These are phyloP conservation scores for Aureobasidium sp. DNA, from an alignment of 2,329 filamentous ascomycete genomes.

Conservation along the genomic window DNA sequence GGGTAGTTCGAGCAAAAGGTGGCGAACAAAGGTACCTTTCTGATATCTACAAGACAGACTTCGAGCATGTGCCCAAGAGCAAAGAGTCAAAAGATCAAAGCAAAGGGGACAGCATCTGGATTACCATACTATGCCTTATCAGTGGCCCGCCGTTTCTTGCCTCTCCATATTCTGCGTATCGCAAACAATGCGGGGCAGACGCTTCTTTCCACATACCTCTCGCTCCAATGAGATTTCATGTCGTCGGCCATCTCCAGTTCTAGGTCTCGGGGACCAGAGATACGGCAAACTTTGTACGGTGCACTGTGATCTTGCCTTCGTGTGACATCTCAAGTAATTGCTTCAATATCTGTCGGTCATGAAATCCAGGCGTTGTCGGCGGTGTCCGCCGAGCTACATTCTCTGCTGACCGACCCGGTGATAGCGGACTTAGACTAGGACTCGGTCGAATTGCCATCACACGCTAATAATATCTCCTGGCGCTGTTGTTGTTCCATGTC, in stretches of 20 bases:
- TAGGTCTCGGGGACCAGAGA: background rate
- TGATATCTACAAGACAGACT: background rate
- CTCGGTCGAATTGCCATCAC: too few relatives aligned
- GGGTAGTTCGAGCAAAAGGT: background rate
- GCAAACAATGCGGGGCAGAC: conserved; percentile 8
- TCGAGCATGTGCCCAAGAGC: background rate
- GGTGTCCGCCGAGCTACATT: background rate
- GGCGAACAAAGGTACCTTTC: background rate
- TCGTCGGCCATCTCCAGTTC: background rate
- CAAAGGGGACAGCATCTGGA: background rate
- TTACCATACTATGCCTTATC: conserved; percentile 9
- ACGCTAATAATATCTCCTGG: too few relatives aligned
- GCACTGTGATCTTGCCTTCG: background rate
- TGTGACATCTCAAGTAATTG: conserved; percentile 8
- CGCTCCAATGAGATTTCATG: background rate
- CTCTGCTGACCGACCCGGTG: background rate
- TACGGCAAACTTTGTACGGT: background rate
- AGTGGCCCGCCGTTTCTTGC: conserved; percentile 11
- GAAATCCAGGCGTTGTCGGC: background rate
- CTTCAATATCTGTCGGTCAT: conserved; percentile 4
- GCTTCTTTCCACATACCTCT: background rate
- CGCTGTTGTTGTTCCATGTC: too few relatives aligned
- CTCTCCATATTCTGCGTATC: conserved; percentile 8
- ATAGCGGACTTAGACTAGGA: background rate
- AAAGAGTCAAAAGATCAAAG: background rate